Evolutionary conservation across 163 green algal genomes (phyloP).

Genomic region (Coccomyxa subellipsoidea): DNA sequence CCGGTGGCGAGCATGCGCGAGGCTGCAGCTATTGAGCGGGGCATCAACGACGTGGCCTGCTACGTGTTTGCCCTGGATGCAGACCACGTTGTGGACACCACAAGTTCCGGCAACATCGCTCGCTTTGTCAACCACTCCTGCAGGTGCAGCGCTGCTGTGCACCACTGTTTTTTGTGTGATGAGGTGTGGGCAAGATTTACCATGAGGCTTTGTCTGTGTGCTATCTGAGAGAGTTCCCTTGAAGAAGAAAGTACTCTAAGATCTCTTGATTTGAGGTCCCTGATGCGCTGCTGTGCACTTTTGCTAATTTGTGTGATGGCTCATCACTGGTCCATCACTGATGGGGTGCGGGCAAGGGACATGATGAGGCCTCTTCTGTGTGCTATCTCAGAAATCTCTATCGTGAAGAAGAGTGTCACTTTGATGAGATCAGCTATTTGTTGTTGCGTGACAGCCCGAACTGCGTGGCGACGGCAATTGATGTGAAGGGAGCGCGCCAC

Average conservation of each 20-base stretch:
- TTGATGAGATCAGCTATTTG: conserved; percentile 63
- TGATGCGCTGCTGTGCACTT: no score
- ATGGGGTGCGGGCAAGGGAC: no score
- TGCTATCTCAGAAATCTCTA: no score
- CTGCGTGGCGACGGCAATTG: background rate
- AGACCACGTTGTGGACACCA: conserved; percentile 63
- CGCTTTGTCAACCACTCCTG: conserved; percentile 67
- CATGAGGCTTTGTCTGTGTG: no score
- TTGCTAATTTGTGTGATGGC: no score
- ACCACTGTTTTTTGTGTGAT: background rate
- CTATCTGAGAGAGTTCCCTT: no score
- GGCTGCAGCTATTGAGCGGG: conserved; percentile 28
- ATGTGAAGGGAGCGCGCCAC: conserved; percentile 35
- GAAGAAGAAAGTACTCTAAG: no score
- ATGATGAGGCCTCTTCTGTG: no score
- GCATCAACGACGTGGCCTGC: conserved; percentile 14
- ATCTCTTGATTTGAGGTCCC: no score
- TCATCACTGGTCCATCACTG: no score
- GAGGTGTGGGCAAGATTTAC: no score
- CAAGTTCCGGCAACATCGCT: conserved; percentile 52
- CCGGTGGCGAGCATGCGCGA: conserved; percentile 53
- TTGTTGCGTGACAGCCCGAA: conserved; percentile 45
- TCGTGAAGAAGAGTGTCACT: no score
- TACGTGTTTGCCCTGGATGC: conserved; percentile 58
- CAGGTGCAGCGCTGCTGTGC: conserved; percentile 15